A percentile compares a stretch with the other conserved stretches of the same genome.
Conservation (phyloP, 192 early-diverging fungal genomes). For the Chytriomyces sp. region DNA sequence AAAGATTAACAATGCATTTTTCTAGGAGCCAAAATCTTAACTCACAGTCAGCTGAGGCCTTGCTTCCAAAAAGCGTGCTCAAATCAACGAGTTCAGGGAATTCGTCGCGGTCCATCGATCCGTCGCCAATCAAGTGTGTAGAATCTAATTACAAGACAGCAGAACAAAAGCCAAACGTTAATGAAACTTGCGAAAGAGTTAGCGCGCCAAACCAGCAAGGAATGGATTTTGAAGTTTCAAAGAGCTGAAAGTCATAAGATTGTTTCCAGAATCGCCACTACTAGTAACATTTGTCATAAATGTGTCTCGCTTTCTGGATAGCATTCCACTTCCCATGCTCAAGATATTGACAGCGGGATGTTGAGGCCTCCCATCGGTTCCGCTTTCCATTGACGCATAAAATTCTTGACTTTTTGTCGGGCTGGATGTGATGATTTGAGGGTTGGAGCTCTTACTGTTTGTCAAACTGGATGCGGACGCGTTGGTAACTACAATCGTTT, state of each 20-base stretch:
- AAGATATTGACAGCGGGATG: constrained; percentile 28
- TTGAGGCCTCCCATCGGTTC: background rate
- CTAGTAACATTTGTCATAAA: background rate
- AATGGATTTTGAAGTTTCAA: background rate
- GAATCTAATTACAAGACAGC: background rate
- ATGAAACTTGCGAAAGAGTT: background rate
- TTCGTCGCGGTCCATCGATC: constrained; percentile 6
- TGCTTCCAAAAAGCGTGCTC: constrained; percentile 32
- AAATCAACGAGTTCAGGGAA: constrained; percentile 35
- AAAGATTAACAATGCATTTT: background rate
- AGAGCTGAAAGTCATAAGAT: background rate
- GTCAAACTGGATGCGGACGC: background rate
- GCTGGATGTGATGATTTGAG: background rate
- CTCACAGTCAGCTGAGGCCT: background rate
- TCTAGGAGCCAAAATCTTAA: too few relatives aligned
- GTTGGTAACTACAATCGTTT: constrained; percentile 1
- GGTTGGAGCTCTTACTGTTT: background rate
- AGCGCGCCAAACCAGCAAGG: background rate
- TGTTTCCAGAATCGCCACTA: background rate
- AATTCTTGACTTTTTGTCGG: background rate
- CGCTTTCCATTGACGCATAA: background rate
- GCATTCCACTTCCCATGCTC: constrained; percentile 16
- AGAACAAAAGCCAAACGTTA: background rate
- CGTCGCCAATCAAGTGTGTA: constrained; percentile 18
- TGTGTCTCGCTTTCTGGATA: background rate